Base-by-base conservation (phyloP, 352 stramenopile species). In the Phytophthora pseudosyringae region DNA sequence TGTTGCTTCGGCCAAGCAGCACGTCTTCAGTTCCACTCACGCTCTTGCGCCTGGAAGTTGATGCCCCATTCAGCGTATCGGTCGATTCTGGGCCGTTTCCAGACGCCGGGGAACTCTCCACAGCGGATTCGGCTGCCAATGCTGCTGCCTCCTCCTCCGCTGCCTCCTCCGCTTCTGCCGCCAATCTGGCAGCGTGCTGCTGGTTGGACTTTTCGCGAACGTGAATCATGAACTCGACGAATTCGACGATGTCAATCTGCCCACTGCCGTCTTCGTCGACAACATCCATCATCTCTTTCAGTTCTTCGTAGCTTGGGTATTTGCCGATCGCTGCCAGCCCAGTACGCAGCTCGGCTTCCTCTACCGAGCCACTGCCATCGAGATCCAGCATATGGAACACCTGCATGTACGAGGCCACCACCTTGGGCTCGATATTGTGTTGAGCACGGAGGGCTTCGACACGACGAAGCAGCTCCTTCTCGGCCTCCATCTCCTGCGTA, bases 231-330 rank as follows among this genome's bases (percentile, higher is more conserved):
- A 93, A 95, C 59, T 93, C 80, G 51, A 95, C 76, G 60, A 96
- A 96, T 60, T 94, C 88, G 40, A 93, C 81, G 38, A 95, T 86
- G 57, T 95, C 88, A 44, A 96, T 96, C 57, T 96, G 86, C 0
- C 88, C 88, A 29, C 80, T 91, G 33, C 83, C 82, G 47, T 96
- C 88, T 75, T 96, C 88, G 39, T 95, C 88, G 8, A 96, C 85
- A 28, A 91, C 63, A 45, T 90, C 80, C 79, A 96, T 91, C 86
- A 96, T 94, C 52, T 91, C 81, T 46, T 86, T 88, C 4, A 96
- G 78, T 59, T 95, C 86, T 44, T 92, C 83, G 51, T 92, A 91
- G 11, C 35, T 83, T 15, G 86, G 85, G 40, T 90, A 80, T 56
- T 96, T 93, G 38, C 86, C 86, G 51, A 96, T 94, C 4, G 86